These are phyloP conservation scores for Eucalyptus regnans DNA, from an alignment of 345 rosid species.

Conservation along the genomic window DNA sequence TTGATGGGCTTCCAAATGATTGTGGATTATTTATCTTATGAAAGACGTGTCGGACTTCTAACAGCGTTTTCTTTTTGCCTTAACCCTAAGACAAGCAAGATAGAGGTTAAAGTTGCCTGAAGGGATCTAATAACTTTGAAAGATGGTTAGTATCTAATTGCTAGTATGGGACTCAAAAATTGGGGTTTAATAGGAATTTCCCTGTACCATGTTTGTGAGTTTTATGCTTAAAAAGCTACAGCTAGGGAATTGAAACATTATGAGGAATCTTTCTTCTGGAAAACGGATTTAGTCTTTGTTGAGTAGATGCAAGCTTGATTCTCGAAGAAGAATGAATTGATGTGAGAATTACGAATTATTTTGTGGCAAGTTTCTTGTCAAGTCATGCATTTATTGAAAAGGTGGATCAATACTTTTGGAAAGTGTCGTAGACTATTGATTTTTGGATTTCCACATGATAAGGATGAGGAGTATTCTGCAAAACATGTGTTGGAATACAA, in stretches of 20 bases:
- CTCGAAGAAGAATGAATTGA: neutral
- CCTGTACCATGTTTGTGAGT: neutral
- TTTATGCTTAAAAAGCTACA: neutral
- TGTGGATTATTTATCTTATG: neutral
- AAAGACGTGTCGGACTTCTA: neutral
- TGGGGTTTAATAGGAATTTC: neutral
- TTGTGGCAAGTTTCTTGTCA: neutral
- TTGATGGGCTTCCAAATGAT: neutral
- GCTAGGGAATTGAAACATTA: neutral
- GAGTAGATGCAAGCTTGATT: neutral
- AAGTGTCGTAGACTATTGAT: neutral
- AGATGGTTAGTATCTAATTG: neutral
- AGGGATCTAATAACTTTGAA: neutral
- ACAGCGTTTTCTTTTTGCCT: neutral
- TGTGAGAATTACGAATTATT: neutral
- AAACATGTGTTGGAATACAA: neutral
- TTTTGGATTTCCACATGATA: neutral
- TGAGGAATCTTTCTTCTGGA: neutral
- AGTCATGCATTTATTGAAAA: neutral
- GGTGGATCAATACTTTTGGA: neutral
- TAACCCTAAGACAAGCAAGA: neutral
- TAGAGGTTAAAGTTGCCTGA: neutral
- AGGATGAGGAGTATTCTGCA: neutral
- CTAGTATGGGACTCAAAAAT: neutral
- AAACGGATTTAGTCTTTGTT: neutral